Evolutionary conservation across 305 asterid species (phyloP), one percentile per base, ranked within the genome.

Genomic region (Fraxinus sp.): DNA sequence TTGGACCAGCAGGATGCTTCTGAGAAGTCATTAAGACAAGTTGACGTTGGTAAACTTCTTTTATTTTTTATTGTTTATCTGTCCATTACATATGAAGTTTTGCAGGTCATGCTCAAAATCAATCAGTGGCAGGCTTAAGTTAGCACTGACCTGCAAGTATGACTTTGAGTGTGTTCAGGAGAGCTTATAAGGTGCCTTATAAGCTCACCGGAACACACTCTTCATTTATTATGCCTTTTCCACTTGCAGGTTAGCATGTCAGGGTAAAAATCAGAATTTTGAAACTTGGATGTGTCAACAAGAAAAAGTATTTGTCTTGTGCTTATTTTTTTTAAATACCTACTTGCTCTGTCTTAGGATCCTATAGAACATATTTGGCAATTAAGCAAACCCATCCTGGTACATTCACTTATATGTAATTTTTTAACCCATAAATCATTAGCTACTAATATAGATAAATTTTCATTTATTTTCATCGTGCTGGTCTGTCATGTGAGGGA

Each of bases 31-130:
- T 75, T 80, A 5, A 85, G 84, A 80, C 89, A 86, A 86, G 88
- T 87, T 87, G 90, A 86, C 89, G 91, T 92, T 89, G 97, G 95
- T 94, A 91, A 90, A 86, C 89, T 88, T 84, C 80, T 86, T 88
- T 86, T 81, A 57, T 52, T 82, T 55, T 16, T 32, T 32, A 68
- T 82, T 62, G 82, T 71, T 84, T 72, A 71, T 66, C 79, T 66
- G 74, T 79, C 49, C 82, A 78, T 37, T 79, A 59, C 18, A 49
- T 78, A 78, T 82, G 83, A 84, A 78, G 73, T 82, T 83, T 24
- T 81, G 85, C 81, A 55, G 86, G 52, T 82, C 82, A 22, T 71
- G 76, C 76, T 30, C 73, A 64, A 64, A 64, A 26, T 22, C 33
- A 64, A 9, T 64, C 14, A 11, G 73, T 24, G 41, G 44, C 7